phyloP scores from a whole-genome alignment of 2,329 filamentous ascomycete species.

The Trichoderma simmonsii region DNA sequence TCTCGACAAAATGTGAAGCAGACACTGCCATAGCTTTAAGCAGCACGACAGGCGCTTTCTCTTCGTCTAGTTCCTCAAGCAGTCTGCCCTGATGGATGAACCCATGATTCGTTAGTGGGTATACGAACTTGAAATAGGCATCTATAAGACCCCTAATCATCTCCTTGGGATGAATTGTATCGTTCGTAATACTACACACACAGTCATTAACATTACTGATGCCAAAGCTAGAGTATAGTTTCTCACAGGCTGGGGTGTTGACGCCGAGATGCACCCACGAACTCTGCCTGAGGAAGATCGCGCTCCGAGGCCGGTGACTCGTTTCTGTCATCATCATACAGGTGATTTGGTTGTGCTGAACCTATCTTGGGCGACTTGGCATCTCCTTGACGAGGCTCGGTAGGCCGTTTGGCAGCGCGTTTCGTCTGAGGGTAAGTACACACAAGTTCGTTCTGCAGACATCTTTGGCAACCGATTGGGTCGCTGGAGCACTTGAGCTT shows the following conservation, averaged over 20 bases:
- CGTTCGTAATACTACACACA: background rate
- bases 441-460: background rate
- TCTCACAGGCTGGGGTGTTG: background rate
- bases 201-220: background rate
- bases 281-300: background rate
- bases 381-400: background rate
- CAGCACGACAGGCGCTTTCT: no score
- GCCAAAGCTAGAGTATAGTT: background rate
- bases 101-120: no score
- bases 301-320: background rate
- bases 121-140: no score
- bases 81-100: no score
- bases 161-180: no score
- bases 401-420: background rate
- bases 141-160: no score
- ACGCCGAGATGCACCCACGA: background rate
- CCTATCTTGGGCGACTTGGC: background rate
- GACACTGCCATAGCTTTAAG: no score
- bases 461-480: background rate
- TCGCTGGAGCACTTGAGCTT: background rate
- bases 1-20: no score
- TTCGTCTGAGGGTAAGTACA: background rate
- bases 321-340: background rate
- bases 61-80: no score
- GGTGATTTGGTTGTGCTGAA: background rate